A percentile compares a stretch with the other conserved stretches of the same genome.
phyloP scores from a whole-genome alignment of 176 grass and related monocot genomes.

The Eragrostis nindensis region DNA sequence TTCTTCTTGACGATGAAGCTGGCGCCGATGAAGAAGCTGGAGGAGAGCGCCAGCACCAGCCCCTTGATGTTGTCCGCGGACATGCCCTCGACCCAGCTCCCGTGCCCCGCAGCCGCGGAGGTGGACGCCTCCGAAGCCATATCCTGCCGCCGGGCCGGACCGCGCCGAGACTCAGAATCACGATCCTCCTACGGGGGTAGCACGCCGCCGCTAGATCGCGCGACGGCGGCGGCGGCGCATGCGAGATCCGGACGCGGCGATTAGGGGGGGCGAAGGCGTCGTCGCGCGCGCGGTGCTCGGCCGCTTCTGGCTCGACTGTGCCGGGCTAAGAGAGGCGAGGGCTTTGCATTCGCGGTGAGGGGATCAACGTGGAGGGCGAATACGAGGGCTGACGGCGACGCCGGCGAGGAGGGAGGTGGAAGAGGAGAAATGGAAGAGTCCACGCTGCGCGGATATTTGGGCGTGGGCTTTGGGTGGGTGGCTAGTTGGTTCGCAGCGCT shows the following conservation, averaged over 20 bases:
- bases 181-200: conserved; percentile 1
- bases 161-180: neutral
- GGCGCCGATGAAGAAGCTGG: conserved; percentile 90
- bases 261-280: neutral
- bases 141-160: neutral
- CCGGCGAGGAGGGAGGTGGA: conserved; percentile 30
- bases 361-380: neutral
- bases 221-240: conserved; percentile 41
- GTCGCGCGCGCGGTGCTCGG: neutral
- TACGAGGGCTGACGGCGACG: conserved; percentile 13
- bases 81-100: conserved; percentile 89
- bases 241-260: conserved; percentile 54
- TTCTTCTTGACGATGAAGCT: conserved; percentile 99
- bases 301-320: neutral
- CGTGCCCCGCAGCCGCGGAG: conserved; percentile 43
- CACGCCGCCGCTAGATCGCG: conserved; percentile 42
- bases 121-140: conserved; percentile 48
- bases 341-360: conserved; percentile 35
- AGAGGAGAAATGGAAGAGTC: conserved; percentile 28
- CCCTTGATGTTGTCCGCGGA: conserved; percentile 98
- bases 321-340: neutral
- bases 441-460: conserved; percentile 43
- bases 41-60: conserved; percentile 87
- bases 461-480: conserved; percentile 34
- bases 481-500: neutral